Conservation (phyloP, 768 basidiomycete species). For the Mrakia frigida region DNA sequence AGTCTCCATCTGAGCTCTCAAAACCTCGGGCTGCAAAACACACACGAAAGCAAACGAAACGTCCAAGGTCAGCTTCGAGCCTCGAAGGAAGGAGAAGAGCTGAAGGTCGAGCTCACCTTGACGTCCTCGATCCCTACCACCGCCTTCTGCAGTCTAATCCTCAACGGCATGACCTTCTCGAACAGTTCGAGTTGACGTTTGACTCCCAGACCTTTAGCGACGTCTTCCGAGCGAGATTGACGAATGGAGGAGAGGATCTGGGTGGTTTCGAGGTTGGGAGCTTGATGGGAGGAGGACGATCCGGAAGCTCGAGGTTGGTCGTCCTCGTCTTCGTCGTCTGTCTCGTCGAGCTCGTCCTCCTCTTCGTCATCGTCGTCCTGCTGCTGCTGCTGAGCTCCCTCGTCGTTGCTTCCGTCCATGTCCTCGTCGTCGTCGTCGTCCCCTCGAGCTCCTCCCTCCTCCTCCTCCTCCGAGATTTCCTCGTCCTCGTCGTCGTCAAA, state of each 20-base stretch:
- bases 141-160: slow-evolving; percentile 31
- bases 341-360: slow-evolving; percentile 6
- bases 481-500: slow-evolving; percentile 22
- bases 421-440: slow-evolving; percentile 15
- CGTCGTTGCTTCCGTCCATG: slow-evolving; percentile 4
- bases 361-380: too few species aligned
- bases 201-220: slow-evolving; percentile 31
- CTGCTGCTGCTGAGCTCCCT: not conserved
- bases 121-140: slow-evolving; percentile 17
- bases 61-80: not conserved
- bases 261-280: slow-evolving; percentile 25
- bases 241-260: slow-evolving; percentile 33
- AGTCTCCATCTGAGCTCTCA: not conserved
- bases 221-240: slow-evolving; percentile 26
- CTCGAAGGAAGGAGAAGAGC: not conserved
- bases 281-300: not conserved
- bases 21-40: not conserved
- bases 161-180: slow-evolving; percentile 25
- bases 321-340: slow-evolving; percentile 10
- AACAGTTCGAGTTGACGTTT: slow-evolving; percentile 31
- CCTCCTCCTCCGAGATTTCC: not conserved
- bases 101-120: not conserved
- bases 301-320: slow-evolving; percentile 15
- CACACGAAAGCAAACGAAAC: too few species aligned
- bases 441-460: not conserved